Conservation (phyloP, 768 basidiomycete species). For the Candolleomyces eurysporus region DNA sequence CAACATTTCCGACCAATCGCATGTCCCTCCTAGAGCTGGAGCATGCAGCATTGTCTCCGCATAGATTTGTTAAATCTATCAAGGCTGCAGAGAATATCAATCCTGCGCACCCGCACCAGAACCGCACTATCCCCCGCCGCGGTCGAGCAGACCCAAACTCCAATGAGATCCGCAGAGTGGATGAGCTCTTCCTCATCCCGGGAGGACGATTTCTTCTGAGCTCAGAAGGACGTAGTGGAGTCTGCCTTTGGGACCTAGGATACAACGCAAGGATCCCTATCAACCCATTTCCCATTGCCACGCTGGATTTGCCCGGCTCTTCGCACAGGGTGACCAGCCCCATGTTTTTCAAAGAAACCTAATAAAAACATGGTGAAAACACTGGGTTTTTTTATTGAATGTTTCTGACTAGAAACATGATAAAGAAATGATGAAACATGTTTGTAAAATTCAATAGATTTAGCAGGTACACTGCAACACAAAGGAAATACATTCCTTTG, state of each 20-base stretch:
- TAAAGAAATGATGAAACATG: no score
- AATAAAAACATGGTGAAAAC: no score
- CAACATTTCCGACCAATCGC: constrained; percentile 1
- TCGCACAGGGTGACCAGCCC: no score
- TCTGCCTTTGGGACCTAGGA: not conserved
- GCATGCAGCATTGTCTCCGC: constrained; percentile 1
- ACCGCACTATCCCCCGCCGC: not conserved
- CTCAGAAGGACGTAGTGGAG: no score
- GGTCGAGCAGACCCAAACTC: not conserved
- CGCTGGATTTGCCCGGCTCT: not conserved
- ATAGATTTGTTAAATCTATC: not conserved
- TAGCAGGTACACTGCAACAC: no score
- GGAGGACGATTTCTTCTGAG: not conserved
- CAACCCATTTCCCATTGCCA: not conserved
- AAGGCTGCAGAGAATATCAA: not conserved
- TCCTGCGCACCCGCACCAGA: not conserved
- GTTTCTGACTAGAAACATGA: no score
- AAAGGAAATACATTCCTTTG: no score
- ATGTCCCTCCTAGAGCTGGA: constrained; percentile 7
- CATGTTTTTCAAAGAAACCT: no score
- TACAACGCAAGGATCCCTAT: not conserved
- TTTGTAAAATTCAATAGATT: no score
- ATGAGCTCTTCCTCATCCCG: not conserved
- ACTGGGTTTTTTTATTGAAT: no score
- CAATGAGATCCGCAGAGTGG: not conserved